Base-by-base conservation (phyloP, 805 yeast genomes). In the Wickerhamomyces canadensis region DNA sequence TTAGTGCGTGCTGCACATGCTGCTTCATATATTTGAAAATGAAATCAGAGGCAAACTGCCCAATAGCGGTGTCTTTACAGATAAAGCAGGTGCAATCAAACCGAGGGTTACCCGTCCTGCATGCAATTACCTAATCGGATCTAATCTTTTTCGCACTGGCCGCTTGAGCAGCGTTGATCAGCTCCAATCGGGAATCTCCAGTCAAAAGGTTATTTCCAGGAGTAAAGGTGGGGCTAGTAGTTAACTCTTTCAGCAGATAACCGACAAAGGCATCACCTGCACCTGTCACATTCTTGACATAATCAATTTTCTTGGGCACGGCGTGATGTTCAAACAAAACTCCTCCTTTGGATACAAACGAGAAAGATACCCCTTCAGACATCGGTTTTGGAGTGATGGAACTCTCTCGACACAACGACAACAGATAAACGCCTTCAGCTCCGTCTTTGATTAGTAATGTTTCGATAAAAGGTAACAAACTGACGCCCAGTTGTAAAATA, bases 201-300 rank as follows among this genome's bases (percentile, higher is more conserved):
- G n/a, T 25, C 27, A 25, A 25, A 6, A 25, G 6, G n/a, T 7
- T 21, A 21, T 25, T 6, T n/a, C n/a, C n/a, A n/a, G n/a, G n/a
- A n/a, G n/a, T n/a, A n/a, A n/a, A n/a, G n/a, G 15, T 0, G 11
- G 23, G 12, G 24, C 15, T 19, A 30, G 27, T 96, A 96, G n/a
- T n/a, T n/a, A 21, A 78, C 70, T 30, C 22, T 13, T 18, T 16
- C n/a, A 28, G 22, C 9, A 28, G 10, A 13, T 28, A 9, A 4
- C 31, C 31, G 11, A 17, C 13, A 17, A 87, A 65, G 0, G 93
- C 70, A 57, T 87, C 96, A 10, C 96, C 96, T 1, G 95, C 95
- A 3, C 96, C 96, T 9, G 91, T 85, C 23, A 84, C 95, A 47
- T 80, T 84, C 21, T 59, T 60, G 11, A 82, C 68, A 0, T 57